Base-by-base conservation (phyloP, 306 rosid genomes). In the Bauhinia variegata region DNA sequence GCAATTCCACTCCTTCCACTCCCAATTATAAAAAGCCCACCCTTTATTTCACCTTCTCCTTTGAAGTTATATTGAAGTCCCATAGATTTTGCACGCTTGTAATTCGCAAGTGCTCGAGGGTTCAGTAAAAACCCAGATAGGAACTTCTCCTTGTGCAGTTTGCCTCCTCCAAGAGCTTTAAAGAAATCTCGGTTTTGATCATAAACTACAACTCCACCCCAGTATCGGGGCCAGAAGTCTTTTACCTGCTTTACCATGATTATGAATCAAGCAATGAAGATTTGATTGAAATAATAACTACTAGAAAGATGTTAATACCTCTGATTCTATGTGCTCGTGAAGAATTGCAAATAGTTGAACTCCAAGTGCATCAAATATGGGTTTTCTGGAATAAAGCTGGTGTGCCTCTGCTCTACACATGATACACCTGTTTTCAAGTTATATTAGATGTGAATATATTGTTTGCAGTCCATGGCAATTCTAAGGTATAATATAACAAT, bases 341-440 rank as follows among this genome's bases (percentile, higher is more conserved):
- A 92, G 79, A 79, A 92, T 88, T n/a, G 92, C 95, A 70, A 77
- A 71, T 68, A 89, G 88, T 78, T 82, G 92, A 74, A 87, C 32
- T 31, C 98, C 98, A 56, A 92, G 89, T 73, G 98, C 79, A 74
- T 92, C 98, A 75, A 89, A 89, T 66, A 89, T 74, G n/a, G 92
- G 86, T 72, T 92, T 92, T 76, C 74, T 87, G 30, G 91, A 79
- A 49, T 80, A 92, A 15, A 89, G 80, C 67, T 85, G 85, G 83
- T 92, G 95, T 70, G 96, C 98, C 81, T 89, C 98, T 50, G 96
- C 98, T 86, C 98, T 79, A 63, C 96, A 92, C 98, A 92, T 89
- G 73, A 92, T 84, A 88, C 96, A 92, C 79, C 98, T 92, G 86
- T 85, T 80, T 64, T 60, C 79, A 73, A 55, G 44, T 68, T 44